phyloP scores from a whole-genome alignment of 352 stramenopile species.

The Stramenopiles sp. region DNA sequence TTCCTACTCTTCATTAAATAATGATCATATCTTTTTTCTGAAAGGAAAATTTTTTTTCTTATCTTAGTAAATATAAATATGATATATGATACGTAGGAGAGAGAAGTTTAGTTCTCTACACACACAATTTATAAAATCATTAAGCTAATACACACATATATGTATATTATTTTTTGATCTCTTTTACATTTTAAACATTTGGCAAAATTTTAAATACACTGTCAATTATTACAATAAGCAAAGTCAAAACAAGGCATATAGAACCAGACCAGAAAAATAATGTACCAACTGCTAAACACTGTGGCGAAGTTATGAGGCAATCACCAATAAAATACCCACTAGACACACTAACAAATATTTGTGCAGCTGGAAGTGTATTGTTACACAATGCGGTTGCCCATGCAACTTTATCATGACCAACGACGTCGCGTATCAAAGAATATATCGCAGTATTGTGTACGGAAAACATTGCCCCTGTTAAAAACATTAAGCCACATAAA shows the following conservation, averaged over 20 bases:
- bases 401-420: not conserved
- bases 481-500: not conserved
- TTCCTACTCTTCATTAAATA: too few relatives aligned
- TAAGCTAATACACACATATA: too few relatives aligned
- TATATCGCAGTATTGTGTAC: not conserved
- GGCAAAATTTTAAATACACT: not conserved
- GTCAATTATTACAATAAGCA: not conserved
- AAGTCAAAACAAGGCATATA: not conserved
- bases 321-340: not conserved
- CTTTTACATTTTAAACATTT: too few relatives aligned
- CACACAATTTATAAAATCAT: too few relatives aligned
- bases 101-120: too few relatives aligned
- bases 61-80: too few relatives aligned
- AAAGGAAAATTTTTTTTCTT: too few relatives aligned
- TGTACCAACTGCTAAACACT: not conserved
- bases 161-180: too few relatives aligned
- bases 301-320: not conserved
- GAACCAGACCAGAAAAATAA: not conserved
- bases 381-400: not conserved
- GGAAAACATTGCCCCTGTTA: not conserved
- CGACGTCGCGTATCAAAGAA: not conserved
- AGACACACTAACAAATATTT: not conserved
- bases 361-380: not conserved
- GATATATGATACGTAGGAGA: too few relatives aligned
- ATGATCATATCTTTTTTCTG: too few relatives aligned